Base-by-base conservation (phyloP, 805 yeast genomes). In the Ogataea haglerorum region DNA sequence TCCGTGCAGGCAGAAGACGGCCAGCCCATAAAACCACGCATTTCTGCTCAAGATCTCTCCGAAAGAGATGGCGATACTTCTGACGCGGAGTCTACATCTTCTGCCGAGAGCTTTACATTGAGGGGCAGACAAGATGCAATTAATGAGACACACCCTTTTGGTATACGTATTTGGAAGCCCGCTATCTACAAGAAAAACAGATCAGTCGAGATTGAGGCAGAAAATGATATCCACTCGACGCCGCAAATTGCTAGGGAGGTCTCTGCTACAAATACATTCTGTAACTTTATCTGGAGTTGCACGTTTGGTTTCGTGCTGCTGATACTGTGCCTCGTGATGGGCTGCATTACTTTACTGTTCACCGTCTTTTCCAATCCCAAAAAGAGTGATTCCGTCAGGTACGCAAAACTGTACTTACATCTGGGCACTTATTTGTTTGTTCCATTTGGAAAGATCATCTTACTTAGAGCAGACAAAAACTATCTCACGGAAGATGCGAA, bases 91-190 rank as follows among this genome's bases (percentile, higher is more conserved):
- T 49, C 75, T 5, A 42, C 58, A 2, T 59, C 74, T 1, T 79
- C 95, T 0, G 58, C 77, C 19, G 97, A 91, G 61, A 84, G 95
- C 5, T 82, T 85, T 58, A 93, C 96, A 4, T 71, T 91, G 40
- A 73, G 93, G 45, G 96, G 90, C 52, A 80, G 97, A 49, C 99
- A 93, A 63, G 90, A 86, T 52, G 99, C 99, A 12, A 93, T 93
- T 58, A 93, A 93, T 58, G 81, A 85, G 38, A 89, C 97, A 4
- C 99, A 93, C 68, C 99, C 99, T 0, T 93, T 93, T 56, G 99
- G 99, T 73, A 91, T 93, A 33, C 83, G 96, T 61, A 87, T 93
- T 54, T 93, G 99, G 99, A 93, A 93, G 58, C 99, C 99, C 1
- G 96, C 98, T 2, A 69, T 93, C 41, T 93, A 93, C 65, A 93